Base-by-base conservation (phyloP, 176 grass and related monocot species). In the Cenchrus purpureus region DNA sequence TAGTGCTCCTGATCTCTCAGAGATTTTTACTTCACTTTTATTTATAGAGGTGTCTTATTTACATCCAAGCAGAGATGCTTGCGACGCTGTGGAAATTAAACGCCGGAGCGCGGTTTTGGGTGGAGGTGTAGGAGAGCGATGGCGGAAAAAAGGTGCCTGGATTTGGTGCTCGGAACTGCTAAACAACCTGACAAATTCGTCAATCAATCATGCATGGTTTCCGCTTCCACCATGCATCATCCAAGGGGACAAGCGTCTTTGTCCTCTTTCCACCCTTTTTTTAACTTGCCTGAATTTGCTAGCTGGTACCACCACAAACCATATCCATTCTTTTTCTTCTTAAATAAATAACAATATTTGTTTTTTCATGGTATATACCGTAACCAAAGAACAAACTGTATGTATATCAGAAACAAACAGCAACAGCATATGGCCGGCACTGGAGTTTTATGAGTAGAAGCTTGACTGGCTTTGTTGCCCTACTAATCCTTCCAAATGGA, bases 181-280 rank as follows among this genome's bases (percentile, higher is more conserved):
- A 79, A 52, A 49, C 37, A 40, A 71, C 60, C 87, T 79, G 75
- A 91, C 89, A 91, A 87, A 87, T 10, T 90, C 80, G 10, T 75
- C 87, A 68, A 79, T 91, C 85, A 81, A 15, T 81, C 55, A 57
- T 70, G 79, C 66, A 84, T 83, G 80, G 61, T 40, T 67, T 45
- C 75, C 52, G 61, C n/a, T 87, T 79, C 49, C 79, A 57, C 2
- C 79, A 17, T 74, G 72, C 82, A 58, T 70, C 84, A 63, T 69
- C 74, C 29, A 73, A 68, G 70, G 59, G 68, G 79, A 90, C 88
- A 78, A 37, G 29, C 84, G 20, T 10, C 64, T 37, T 82, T 78
- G 89, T 83, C 80, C 29, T 74, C 72, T 87, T 83, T 28, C 59
- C 25, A 62, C 9, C 3, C n/a, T 19, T 61, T n/a, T n/a, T 40